Evolutionary conservation across 768 basidiomycete species (phyloP).

Genomic region (Boletus subcaerulescens): DNA sequence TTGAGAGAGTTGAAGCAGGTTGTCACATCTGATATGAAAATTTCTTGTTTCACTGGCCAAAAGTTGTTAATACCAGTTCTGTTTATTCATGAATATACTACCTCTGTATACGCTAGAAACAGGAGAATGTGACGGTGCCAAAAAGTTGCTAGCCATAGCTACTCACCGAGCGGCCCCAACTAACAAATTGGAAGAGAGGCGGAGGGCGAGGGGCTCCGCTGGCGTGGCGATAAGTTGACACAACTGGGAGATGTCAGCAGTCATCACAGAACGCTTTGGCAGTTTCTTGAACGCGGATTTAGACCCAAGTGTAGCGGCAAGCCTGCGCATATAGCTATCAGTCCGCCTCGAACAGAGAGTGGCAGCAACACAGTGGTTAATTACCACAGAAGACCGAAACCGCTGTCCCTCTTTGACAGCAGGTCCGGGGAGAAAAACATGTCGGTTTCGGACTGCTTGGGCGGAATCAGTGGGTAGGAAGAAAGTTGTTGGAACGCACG

Average conservation of each 20-base stretch:
- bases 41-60: slow-evolving; percentile 73
- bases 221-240: slow-evolving; percentile 81
- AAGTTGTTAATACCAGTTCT: not conserved
- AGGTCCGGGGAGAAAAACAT: slow-evolving; percentile 92
- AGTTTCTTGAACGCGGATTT: slow-evolving; percentile 84
- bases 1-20: slow-evolving; percentile 75
- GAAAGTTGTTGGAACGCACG: slow-evolving; percentile 5
- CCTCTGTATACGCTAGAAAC: slow-evolving; percentile 48
- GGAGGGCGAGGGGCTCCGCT: slow-evolving; percentile 80
- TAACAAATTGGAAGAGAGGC: slow-evolving; percentile 85
- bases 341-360: not conserved
- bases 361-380: not conserved
- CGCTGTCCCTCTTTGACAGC: slow-evolving; percentile 76
- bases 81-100: slow-evolving; percentile 8
- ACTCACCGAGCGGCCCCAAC: slow-evolving; percentile 84
- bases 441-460: not conserved
- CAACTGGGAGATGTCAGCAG: slow-evolving; percentile 77
- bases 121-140: not conserved
- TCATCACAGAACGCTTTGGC: slow-evolving; percentile 78
- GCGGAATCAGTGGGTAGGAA: not conserved
- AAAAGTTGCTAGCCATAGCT: not conserved
- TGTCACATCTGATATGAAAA: slow-evolving; percentile 77
- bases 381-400: slow-evolving; percentile 87
- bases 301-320: slow-evolving; percentile 87
- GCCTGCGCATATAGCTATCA: slow-evolving; percentile 47